Base-by-base conservation (phyloP, 352 stramenopile species). In the Pythium aristosporum region DNA sequence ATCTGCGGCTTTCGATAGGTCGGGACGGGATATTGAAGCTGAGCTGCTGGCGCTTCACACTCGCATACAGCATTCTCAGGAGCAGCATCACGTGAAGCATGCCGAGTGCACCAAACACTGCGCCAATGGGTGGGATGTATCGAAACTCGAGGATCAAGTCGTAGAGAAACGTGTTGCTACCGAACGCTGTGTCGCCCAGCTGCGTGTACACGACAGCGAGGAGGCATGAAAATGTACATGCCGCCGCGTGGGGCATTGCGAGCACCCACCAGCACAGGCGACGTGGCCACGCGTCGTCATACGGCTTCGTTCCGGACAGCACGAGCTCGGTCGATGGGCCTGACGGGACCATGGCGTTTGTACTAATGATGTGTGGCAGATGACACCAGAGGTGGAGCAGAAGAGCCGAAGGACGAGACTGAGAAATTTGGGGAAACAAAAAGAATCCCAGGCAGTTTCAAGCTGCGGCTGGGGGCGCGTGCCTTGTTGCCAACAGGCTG, bases 151-250 rank as follows among this genome's bases (percentile, higher is more conserved):
- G 16, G 43, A 49, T 49, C 18, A 49, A n/a, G 20, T 49, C 43
- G 43, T 49, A 49, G 4, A 49, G 43, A 23, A 49, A 49, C 43
- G 43, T 49, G 43, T 49, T 49, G 43, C 43, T 49, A 18, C 43
- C 43, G 20, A 49, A 49, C 18, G 43, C 43, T 8, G 8, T 10
- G 16, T 49, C 43, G 43, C 43, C 21, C 43, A 49, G 16, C 16
- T 49, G 43, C 43, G 43, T 49, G 43, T 49, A 49, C 1, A 49
- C 43, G 20, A 49, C 43, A 3, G 43, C 28, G 16, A 49, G 21
- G 16, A 49, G 43, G 5, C 18, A 20, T 8, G 21, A 49, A n/a
- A 49, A 49, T 2, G 43, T n/a, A n/a, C 43, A 49, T 5, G 43
- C 43, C 1, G 43, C 28, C 9, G 21, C 5, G 16, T 49, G 43